Percentiles rank a stretch among this genome's conserved stretches.
These are phyloP conservation scores for Arabidopsis arenosa DNA, from an alignment of 345 rosid species.

Conservation along the genomic window DNA sequence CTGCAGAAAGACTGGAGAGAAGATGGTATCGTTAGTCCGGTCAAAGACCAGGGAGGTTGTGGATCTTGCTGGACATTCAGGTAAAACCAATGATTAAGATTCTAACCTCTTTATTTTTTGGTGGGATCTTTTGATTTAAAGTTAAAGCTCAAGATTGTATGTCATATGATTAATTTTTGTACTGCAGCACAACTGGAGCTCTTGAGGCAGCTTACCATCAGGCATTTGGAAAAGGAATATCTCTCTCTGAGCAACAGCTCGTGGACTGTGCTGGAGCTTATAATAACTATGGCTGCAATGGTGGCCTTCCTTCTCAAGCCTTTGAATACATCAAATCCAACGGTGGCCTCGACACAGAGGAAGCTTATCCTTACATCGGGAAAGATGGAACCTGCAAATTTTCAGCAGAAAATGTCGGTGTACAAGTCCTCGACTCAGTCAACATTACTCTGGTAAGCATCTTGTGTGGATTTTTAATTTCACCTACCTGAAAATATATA, in stretches of 20 bases:
- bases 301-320: constrained; percentile 99
- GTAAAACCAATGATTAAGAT: constrained; percentile 43
- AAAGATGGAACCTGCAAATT: constrained; percentile 71
- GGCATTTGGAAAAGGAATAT: constrained; percentile 79
- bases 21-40: constrained; percentile 82
- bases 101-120: background rate
- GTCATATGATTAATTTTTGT: background rate
- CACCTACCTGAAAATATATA: background rate
- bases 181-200: constrained; percentile 90
- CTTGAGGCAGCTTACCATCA: constrained; percentile 99
- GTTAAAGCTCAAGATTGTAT: background rate
- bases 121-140: background rate
- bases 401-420: constrained; percentile 76
- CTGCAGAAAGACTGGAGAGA: constrained; percentile 95
- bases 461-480: background rate
- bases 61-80: constrained; percentile 99
- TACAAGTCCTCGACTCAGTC: constrained; percentile 68
- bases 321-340: constrained; percentile 90
- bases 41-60: constrained; percentile 90
- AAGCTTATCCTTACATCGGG: constrained; percentile 82
- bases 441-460: constrained; percentile 85
- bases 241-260: constrained; percentile 96
- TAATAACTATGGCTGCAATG: constrained; percentile 86
- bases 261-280: constrained; percentile 96
- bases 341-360: constrained; percentile 95